A percentile compares a stretch with the other conserved stretches of the same genome.
Evolutionary conservation across 257 asterid genomes (phyloP).

Genomic region (Solanum corneliomulleri): DNA sequence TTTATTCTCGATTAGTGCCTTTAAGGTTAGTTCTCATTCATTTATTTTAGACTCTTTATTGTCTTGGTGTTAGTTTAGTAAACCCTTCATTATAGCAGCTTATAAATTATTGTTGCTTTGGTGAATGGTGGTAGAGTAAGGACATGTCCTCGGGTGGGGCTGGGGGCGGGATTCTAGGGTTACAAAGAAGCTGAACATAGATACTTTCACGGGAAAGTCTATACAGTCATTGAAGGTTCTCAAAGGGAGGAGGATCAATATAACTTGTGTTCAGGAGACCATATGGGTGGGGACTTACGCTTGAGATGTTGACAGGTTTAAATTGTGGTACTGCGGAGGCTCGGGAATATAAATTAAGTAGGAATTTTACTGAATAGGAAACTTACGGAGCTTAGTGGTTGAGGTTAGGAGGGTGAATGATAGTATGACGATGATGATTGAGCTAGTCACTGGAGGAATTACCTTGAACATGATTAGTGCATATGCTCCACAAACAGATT

Average conservation of each 20-base stretch:
- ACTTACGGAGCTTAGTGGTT: neutral
- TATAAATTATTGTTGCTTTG: neutral
- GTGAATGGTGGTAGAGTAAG: neutral
- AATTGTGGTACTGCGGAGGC: neutral
- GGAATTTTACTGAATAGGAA: neutral
- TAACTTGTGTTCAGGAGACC: neutral
- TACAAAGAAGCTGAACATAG: neutral
- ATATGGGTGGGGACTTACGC: neutral
- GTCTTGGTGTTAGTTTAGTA: neutral
- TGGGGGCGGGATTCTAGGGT: neutral
- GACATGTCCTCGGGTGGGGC: neutral
- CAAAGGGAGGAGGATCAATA: neutral
- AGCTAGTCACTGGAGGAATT: neutral
- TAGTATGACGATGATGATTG: neutral
- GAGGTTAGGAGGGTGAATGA: neutral
- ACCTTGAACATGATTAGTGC: neutral
- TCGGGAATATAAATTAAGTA: neutral
- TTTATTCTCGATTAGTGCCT: neutral
- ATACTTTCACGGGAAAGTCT: neutral
- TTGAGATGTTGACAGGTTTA: neutral
- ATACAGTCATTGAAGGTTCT: neutral
- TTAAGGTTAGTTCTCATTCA: neutral
- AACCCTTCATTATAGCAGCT: neutral
- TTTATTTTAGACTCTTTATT: neutral
- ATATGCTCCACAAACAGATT: neutral